A percentile compares a stretch with the other conserved stretches of the same genome.
Evolutionary conservation across 2,329 filamentous ascomycete genomes (phyloP).

Genomic region (Claviceps purpurea): DNA sequence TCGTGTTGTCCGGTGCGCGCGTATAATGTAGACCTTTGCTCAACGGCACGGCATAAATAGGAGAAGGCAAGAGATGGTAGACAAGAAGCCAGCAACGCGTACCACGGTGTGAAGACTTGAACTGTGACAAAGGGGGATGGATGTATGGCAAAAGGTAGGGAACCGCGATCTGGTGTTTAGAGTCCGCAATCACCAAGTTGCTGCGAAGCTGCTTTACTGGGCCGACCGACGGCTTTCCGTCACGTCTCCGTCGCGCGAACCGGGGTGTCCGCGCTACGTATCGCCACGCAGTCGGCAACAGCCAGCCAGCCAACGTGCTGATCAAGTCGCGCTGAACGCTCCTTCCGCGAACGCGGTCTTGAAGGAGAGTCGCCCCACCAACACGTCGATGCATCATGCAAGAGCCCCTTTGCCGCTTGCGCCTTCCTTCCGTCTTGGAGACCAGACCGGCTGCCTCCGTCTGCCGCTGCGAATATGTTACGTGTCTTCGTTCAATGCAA

Average conservation of each 20-base stretch:
- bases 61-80: background rate
- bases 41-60: background rate
- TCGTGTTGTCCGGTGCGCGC: background rate
- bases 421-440: too few relatives aligned
- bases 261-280: background rate
- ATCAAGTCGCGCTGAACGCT: background rate
- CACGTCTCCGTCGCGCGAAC: slow-evolving; percentile 1
- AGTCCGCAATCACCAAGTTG: background rate
- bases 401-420: too few relatives aligned
- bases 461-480: too few relatives aligned
- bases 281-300: background rate
- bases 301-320: background rate
- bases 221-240: background rate
- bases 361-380: background rate
- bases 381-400: background rate
- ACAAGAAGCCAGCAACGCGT: background rate
- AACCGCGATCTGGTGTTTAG: background rate
- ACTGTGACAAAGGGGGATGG: background rate
- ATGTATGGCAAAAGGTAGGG: background rate
- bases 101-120: background rate
- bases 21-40: background rate
- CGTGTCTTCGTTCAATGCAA: too few relatives aligned
- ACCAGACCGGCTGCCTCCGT: too few relatives aligned
- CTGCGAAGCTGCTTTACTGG: background rate
- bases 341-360: background rate